Evolutionary conservation across 352 stramenopile species (phyloP).

Genomic region (Plasmopara viticola): DNA sequence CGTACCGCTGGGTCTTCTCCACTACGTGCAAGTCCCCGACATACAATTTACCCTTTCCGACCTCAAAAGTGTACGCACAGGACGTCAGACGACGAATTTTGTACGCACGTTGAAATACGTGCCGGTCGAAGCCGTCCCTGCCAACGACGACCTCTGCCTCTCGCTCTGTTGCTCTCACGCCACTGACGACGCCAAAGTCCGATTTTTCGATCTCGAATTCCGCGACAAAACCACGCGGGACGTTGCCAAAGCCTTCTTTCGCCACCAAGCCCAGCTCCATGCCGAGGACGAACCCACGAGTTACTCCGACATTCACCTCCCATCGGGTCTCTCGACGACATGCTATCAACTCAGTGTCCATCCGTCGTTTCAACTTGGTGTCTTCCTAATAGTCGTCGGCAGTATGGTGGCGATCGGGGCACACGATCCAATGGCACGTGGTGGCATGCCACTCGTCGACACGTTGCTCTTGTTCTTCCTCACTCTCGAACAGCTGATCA

Average conservation of each 20-base stretch:
- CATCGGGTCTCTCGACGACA: constrained; percentile 34
- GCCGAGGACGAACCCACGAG: constrained; percentile 18
- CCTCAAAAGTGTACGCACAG: constrained; percentile 54
- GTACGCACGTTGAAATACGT: constrained; percentile 82
- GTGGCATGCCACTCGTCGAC: constrained; percentile 52
- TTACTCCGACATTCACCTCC: constrained; percentile 39
- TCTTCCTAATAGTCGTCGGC: constrained; percentile 49
- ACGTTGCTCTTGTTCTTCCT: constrained; percentile 58
- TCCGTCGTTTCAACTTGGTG: constrained; percentile 66
- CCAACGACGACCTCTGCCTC: constrained; percentile 62
- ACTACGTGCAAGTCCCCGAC: constrained; percentile 20
- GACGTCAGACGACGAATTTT: constrained; percentile 73
- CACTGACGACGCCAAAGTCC: no score
- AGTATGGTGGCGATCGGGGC: constrained; percentile 72
- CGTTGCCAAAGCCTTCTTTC: constrained; percentile 55
- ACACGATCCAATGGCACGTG: constrained; percentile 30
- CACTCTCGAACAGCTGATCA: constrained; percentile 57
- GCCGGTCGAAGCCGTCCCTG: constrained; percentile 30
- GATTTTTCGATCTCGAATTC: constrained; percentile 53
- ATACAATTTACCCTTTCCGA: constrained; percentile 34
- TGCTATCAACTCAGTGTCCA: constrained; percentile 69
- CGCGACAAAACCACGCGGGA: constrained; percentile 40
- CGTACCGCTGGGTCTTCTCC: constrained; percentile 11
- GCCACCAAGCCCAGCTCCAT: constrained; percentile 36
- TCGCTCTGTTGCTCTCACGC: constrained; percentile 38